Conservation (phyloP, 2,329 filamentous ascomycete species). For the Paracoccidioides brasiliensis region DNA sequence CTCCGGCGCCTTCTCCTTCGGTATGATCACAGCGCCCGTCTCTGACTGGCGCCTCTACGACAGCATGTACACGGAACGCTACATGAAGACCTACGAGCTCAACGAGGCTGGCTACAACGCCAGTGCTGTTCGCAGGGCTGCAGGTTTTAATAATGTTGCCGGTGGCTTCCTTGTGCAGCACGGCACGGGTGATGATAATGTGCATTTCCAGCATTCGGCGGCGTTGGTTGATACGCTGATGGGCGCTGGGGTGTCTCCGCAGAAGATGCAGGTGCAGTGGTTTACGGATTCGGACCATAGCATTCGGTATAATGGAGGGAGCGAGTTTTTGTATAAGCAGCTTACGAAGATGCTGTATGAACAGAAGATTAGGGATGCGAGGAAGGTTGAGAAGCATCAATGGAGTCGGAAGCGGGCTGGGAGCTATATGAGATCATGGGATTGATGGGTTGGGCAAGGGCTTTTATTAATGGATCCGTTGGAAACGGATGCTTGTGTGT, state of each 20-base stretch:
- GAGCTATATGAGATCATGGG: background rate
- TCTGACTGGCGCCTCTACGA: constrained; percentile 61
- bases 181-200: constrained; percentile 57
- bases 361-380: constrained; percentile 42
- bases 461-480: no score
- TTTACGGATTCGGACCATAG: constrained; percentile 55
- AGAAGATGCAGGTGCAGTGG: constrained; percentile 49
- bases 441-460: background rate
- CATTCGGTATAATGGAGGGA: constrained; percentile 46
- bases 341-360: constrained; percentile 47
- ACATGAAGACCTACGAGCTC: constrained; percentile 50
- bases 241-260: constrained; percentile 43
- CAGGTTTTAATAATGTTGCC: constrained; percentile 49
- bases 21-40: constrained; percentile 52
- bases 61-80: constrained; percentile 57
- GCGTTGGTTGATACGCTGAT: constrained; percentile 50
- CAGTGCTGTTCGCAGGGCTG: constrained; percentile 44
- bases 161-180: constrained; percentile 52
- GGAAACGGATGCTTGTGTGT: no score
- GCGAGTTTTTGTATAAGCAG: constrained; percentile 48
- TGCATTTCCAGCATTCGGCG: constrained; percentile 56
- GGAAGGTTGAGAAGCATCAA: constrained; percentile 29
- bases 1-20: constrained; percentile 49
- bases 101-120: constrained; percentile 50
- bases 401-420: constrained; percentile 30